Base-by-base conservation (phyloP, 2,329 filamentous ascomycete species). In the Trichophyton simii region DNA sequence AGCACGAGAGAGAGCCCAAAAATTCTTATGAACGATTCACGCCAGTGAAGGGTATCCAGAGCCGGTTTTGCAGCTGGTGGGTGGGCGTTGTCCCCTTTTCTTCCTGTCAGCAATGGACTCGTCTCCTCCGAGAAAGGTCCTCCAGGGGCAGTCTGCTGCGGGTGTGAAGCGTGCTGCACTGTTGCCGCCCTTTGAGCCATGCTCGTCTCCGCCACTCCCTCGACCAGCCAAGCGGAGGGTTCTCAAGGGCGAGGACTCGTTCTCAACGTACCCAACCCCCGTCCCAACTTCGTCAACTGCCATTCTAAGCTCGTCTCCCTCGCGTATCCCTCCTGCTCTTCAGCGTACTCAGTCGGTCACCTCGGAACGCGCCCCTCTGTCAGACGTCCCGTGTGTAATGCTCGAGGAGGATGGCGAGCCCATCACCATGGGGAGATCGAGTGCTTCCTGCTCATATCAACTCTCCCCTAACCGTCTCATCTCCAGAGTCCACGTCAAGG, bases 401-500 rank as follows among this genome's bases (percentile, higher is more conserved):
- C 83, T 97, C 18, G 85, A 86, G 60, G 87, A 86, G 66, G 89
- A 88, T 75, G 91, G 92, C 65, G 89, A 95, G 68, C 78, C 85
- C 13, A 77, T 96, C 38, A 81, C 87, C 64, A 94, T 99, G 87
- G 94, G 94, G 65, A 84, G 94, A 66, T 96, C 91, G 4, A 96
- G 89, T 77, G 92, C 90, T 75, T 95, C 91, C 13, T 95, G 91
- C n/a, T 86, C 96, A 71, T 94, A 92, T 73, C 92, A 96, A 75
- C 82, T 99, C 13, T 94, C 94, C 28, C 85, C 89, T 67, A 96
- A 95, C 76, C 88, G 91, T 55, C 83, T 95, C 63, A 90, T 99
- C 65, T 97, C 94, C 69, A 87, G 94, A 70, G 84, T 97, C 25
- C 94, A 99, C 72, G 88, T 96, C 74, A 87, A 89, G 75, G 91